A percentile compares a stretch with the other conserved stretches of the same genome.
phyloP scores from a whole-genome alignment of 2,329 filamentous ascomycete species.

The Botrytis aclada region DNA sequence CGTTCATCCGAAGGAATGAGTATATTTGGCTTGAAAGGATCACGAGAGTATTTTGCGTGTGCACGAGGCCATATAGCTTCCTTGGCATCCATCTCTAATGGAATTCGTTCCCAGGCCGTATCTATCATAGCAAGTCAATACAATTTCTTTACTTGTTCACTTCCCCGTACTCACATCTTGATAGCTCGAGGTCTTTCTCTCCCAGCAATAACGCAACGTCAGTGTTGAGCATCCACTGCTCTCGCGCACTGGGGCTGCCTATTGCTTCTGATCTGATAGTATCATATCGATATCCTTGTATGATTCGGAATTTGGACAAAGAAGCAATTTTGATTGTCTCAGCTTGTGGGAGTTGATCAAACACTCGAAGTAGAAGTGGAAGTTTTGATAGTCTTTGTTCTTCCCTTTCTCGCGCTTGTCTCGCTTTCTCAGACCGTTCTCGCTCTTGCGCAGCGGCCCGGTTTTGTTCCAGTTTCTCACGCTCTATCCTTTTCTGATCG shows the following conservation, averaged over 20 bases:
- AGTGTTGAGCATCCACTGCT: constrained; percentile 65
- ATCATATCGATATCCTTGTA: constrained; percentile 62
- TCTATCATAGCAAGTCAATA: constrained; percentile 42
- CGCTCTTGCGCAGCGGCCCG: constrained; percentile 40
- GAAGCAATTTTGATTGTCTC: constrained; percentile 50
- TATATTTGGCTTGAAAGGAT: not conserved
- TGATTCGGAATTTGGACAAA: constrained; percentile 49
- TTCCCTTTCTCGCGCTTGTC: constrained; percentile 54
- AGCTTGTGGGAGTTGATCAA: constrained; percentile 52
- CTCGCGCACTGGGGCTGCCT: constrained; percentile 54
- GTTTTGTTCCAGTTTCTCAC: constrained; percentile 42
- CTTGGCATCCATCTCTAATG: constrained; percentile 54
- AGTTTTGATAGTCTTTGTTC: constrained; percentile 53
- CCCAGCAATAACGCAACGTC: constrained; percentile 62
- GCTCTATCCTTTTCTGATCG: constrained; percentile 37
- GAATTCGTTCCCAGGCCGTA: constrained; percentile 56
- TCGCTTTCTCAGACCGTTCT: constrained; percentile 46
- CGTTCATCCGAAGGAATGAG: not conserved
- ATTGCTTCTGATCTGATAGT: constrained; percentile 55
- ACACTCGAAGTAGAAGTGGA: constrained; percentile 59
- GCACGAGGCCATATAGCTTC: constrained; percentile 58
- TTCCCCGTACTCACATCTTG: constrained; percentile 49
- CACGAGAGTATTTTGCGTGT: constrained; percentile 50
- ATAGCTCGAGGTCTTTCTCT: constrained; percentile 60
- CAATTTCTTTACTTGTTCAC: not conserved